Evolutionary conservation across 345 rosid genomes (phyloP), one percentile per base, ranked within the genome.

Genomic region (Hibiscus tridactylites): DNA sequence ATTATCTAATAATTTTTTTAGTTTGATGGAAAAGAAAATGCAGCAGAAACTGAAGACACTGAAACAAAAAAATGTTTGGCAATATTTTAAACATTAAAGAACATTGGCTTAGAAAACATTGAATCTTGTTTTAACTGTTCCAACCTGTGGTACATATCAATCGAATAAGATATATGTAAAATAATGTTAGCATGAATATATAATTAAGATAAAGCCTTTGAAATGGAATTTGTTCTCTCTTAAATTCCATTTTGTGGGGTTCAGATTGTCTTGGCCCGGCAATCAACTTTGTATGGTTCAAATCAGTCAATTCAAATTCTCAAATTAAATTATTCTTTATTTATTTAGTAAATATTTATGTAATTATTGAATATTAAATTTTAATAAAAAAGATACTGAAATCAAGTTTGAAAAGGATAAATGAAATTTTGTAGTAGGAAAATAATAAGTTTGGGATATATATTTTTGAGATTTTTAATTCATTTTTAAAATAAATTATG

Each of bases 41-140:
- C 31, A 28, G 3, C 31, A 28, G 2, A 28, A 1, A 28, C 3
- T 28, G 31, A 28, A 28, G 31, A 28, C 31, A 28, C 31, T 28
- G 3, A 29, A 29, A 29, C 35, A 4, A 31, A 31, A 31, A 31
- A 31, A 3, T 3, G 5, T 3, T 31, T 0, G 4, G 5, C 35
- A 31, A 31, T 0, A 31, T 31, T 31, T 31, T 4, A 47, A 66
- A 66, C 7, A 42, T 10, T 10, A 42, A 35, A 65, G 0, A 42
- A 42, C 10, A 13, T 47, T 26, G 57, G 37, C 3, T 46, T 46
- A 13, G 12, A 66, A 65, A 65, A 21, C 8, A 64, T 64, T 64
- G 52, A 65, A 44, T 12, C 70, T 15, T 46, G 70, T 64, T 64
- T 64, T 64, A 64, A 56, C 19, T 66, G 71, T 28, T 49, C 71